Conservation (phyloP, 2,329 filamentous ascomycete genomes). For the Fusarium foetens region DNA sequence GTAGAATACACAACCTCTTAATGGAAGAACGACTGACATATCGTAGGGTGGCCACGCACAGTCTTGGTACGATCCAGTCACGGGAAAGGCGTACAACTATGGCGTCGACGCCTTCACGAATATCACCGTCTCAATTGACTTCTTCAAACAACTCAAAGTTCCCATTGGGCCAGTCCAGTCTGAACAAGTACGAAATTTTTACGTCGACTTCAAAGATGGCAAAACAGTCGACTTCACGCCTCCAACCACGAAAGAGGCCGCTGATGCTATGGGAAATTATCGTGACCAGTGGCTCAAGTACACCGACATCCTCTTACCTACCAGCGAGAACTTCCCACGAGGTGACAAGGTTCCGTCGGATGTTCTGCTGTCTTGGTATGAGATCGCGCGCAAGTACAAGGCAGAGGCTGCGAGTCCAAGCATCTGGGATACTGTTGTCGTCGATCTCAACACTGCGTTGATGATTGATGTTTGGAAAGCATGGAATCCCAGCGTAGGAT, state of each 20-base stretch:
- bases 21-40: background rate
- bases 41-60: background rate
- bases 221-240: background rate
- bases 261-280: background rate
- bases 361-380: background rate
- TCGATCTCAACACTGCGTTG: background rate
- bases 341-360: background rate
- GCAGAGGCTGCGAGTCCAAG: background rate
- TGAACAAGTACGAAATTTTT: fast-evolving
- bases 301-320: background rate
- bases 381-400: background rate
- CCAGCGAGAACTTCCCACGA: background rate
- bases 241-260: background rate
- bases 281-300: background rate
- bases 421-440: background rate
- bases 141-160: background rate
- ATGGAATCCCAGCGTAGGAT: background rate
- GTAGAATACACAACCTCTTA: fast-evolving
- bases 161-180: background rate
- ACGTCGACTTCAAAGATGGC: background rate
- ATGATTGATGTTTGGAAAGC: background rate
- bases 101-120: background rate
- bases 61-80: background rate
- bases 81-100: background rate
- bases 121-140: background rate